These are phyloP conservation scores for Neurospora sp. DNA, from an alignment of 495 filamentous ascomycete species.

Conservation along the genomic window DNA sequence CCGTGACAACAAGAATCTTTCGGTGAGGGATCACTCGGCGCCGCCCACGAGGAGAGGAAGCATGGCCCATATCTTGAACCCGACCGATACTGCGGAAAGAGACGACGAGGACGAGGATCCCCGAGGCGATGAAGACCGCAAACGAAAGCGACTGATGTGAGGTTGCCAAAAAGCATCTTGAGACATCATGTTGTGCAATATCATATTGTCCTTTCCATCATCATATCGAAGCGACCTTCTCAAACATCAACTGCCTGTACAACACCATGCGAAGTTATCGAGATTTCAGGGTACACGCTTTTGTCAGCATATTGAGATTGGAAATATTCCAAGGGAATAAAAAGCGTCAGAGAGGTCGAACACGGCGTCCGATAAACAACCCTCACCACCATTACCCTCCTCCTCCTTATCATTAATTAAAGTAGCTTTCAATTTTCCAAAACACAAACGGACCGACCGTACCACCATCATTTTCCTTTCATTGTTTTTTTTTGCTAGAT, in stretches of 20 bases:
- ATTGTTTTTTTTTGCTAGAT: neutral
- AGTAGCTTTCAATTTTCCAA: neutral
- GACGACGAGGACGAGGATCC: constrained; percentile 37
- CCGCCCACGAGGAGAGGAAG: constrained; percentile 48
- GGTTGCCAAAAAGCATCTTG: neutral
- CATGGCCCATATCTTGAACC: constrained; percentile 67
- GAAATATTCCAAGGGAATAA: neutral
- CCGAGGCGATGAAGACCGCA: constrained; percentile 53
- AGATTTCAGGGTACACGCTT: neutral
- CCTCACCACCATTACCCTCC: neutral
- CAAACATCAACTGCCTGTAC: neutral
- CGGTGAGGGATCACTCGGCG: constrained; percentile 42
- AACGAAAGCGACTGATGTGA: constrained; percentile 62
- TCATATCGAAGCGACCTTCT: neutral
- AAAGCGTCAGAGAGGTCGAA: neutral
- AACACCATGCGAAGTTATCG: neutral
- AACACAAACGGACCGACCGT: neutral
- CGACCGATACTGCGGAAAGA: constrained; percentile 35
- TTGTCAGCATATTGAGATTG: neutral
- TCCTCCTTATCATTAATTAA: neutral
- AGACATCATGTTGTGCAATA: too few species aligned
- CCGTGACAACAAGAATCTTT: constrained; percentile 33
- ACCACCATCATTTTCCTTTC: neutral
- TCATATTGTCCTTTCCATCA: too few species aligned
- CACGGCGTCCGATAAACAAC: neutral